Conservation (phyloP, 2,329 filamentous ascomycete genomes). For the Kalaharituber pfeilii region DNA sequence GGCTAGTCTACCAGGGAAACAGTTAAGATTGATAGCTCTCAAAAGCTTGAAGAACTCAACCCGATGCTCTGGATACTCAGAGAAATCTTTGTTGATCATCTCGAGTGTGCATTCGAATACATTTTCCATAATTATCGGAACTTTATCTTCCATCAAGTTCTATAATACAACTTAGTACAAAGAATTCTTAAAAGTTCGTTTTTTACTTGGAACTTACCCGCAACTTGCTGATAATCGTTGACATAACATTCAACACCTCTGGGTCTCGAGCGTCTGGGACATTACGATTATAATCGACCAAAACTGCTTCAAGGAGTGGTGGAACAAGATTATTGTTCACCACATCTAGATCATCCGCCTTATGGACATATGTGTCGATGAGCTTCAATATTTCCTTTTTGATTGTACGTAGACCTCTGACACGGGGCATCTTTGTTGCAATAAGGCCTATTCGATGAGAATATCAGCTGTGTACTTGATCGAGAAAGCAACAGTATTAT, state of each 20-base stretch:
- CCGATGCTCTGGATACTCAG: conserved; percentile 93
- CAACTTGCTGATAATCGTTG: conserved; percentile 88
- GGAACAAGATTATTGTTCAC: conserved; percentile 89
- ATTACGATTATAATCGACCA: conserved; percentile 93
- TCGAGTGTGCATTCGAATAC: conserved; percentile 96
- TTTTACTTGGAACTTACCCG: conserved; percentile 58
- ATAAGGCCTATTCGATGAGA: conserved; percentile 51
- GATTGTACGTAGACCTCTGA: conserved; percentile 86
- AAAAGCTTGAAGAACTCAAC: conserved; percentile 99
- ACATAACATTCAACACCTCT: conserved; percentile 94
- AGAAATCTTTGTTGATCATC: conserved; percentile 99
- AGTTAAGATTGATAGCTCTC: conserved; percentile 88
- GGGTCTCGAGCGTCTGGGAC: conserved; percentile 90
- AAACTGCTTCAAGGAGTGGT: conserved; percentile 80
- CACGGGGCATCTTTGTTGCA: conserved; percentile 92
- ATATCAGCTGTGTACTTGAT: too few species aligned
- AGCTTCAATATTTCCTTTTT: conserved; percentile 99
- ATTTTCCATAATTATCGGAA: conserved; percentile 93
- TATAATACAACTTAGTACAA: too few species aligned
- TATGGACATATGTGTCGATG: conserved; percentile 94
- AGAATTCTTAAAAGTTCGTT: too few species aligned
- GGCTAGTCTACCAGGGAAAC: conserved; percentile 59
- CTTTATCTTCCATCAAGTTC: conserved; percentile 94
- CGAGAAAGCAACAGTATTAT: too few species aligned
- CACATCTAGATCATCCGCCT: conserved; percentile 87